A percentile compares a stretch with the other conserved stretches of the same genome.
phyloP scores from a whole-genome alignment of 306 rosid species.

The Quercus agrifolia region DNA sequence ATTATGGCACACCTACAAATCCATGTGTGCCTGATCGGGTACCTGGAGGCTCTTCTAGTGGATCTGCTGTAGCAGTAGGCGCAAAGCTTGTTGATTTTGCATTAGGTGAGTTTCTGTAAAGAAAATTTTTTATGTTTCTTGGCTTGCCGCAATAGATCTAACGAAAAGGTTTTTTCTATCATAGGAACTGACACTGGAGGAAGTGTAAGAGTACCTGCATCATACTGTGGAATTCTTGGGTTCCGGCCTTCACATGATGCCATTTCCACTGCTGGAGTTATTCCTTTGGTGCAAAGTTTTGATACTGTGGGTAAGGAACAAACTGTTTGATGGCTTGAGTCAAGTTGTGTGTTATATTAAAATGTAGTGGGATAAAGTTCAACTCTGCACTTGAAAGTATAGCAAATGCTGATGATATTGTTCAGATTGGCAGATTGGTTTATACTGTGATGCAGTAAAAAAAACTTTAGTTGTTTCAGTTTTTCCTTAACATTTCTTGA shows the following conservation, averaged over 20 bases:
- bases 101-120: slow-evolving; percentile 44
- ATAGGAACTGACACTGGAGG: slow-evolving; percentile 96
- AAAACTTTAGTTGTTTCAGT: background rate
- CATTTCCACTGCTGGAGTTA: slow-evolving; percentile 63
- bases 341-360: background rate
- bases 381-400: background rate
- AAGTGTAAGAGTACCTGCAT: slow-evolving; percentile 91
- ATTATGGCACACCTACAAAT: slow-evolving; percentile 54
- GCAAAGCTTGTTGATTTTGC: slow-evolving; percentile 86
- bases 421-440: background rate
- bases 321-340: background rate
- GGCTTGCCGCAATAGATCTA: slow-evolving; percentile 9
- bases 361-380: background rate
- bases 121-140: slow-evolving; percentile 10
- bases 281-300: slow-evolving; percentile 87
- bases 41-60: slow-evolving; percentile 65
- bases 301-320: slow-evolving; percentile 80
- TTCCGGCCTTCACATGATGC: slow-evolving; percentile 83
- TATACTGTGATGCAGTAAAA: background rate
- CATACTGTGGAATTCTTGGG: slow-evolving; percentile 90
- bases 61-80: slow-evolving; percentile 73
- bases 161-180: background rate
- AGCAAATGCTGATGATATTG: background rate
- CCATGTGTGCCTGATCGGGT: slow-evolving; percentile 46
- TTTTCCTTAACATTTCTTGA: background rate